Evolutionary conservation across 805 yeast genomes (phyloP).

Genomic region (Candida namnaoensis): DNA sequence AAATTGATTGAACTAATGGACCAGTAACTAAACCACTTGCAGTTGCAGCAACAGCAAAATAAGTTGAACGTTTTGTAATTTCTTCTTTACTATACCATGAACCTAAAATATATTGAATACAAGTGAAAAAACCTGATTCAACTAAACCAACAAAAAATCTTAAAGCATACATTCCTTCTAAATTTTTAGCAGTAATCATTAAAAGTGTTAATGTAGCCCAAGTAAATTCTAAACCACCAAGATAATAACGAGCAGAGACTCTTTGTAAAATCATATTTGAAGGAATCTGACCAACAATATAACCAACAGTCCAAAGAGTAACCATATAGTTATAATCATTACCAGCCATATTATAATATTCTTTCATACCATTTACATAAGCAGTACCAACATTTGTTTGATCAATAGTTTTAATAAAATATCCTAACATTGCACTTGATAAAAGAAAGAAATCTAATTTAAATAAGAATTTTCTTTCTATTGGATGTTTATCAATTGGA

Average conservation of each 20-base stretch:
- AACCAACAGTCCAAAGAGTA: conserved; percentile 39
- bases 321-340: conserved; percentile 34
- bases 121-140: conserved; percentile 38
- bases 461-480: conserved; percentile 22
- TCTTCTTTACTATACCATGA: conserved; percentile 22
- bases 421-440: conserved; percentile 32
- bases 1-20: conserved; percentile 26
- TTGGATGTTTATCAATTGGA: conserved; percentile 21
- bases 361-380: conserved; percentile 37
- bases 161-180: conserved; percentile 17
- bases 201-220: conserved; percentile 31
- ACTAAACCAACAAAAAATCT: conserved; percentile 30
- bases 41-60: conserved; percentile 20
- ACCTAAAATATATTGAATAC: conserved; percentile 30
- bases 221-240: conserved; percentile 30
- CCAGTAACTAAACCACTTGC: conserved; percentile 28
- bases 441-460: conserved; percentile 30
- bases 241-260: conserved; percentile 30
- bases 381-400: conserved; percentile 35
- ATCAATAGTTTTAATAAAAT: conserved; percentile 33
- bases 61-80: conserved; percentile 19
- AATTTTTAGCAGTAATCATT: conserved; percentile 17
- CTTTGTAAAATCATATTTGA: conserved; percentile 28
- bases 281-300: conserved; percentile 38
- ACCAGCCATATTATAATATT: conserved; percentile 26